A percentile compares a stretch with the other conserved stretches of the same genome.
These are phyloP conservation scores for Exserohilum turcica DNA, from an alignment of 2,329 filamentous ascomycete species.

Conservation along the genomic window DNA sequence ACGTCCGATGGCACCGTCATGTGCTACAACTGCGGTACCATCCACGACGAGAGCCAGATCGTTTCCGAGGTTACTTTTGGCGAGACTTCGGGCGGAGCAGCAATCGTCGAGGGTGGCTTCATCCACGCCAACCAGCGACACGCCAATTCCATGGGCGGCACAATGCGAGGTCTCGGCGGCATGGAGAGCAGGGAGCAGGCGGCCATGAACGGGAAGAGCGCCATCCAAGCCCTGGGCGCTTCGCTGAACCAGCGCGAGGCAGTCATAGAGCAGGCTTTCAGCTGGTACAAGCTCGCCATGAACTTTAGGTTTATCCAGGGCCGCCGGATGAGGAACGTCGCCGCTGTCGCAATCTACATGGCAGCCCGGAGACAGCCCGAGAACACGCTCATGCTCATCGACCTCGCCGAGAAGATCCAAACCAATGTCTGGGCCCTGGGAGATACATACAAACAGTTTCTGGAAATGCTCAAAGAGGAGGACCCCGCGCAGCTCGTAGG, in stretches of 20 bases:
- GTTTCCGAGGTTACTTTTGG: constrained; percentile 91
- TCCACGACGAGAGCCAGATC: constrained; percentile 85
- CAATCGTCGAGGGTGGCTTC: constrained; percentile 87
- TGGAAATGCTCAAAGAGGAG: constrained; percentile 69
- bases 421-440: constrained; percentile 94
- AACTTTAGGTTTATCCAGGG: constrained; percentile 68
- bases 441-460: constrained; percentile 82
- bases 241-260: constrained; percentile 46
- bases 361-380: constrained; percentile 79
- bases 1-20: constrained; percentile 24
- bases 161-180: constrained; percentile 54
- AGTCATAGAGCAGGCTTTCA: constrained; percentile 47
- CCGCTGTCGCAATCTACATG: constrained; percentile 88
- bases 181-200: constrained; percentile 66
- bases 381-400: constrained; percentile 91
- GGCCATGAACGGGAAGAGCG: constrained; percentile 60
- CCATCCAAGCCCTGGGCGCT: constrained; percentile 48
- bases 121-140: constrained; percentile 85
- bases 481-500: constrained; percentile 50
- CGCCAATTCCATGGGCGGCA: constrained; percentile 63
- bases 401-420: constrained; percentile 82
- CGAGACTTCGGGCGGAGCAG: constrained; percentile 82
- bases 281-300: constrained; percentile 56
- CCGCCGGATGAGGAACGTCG: constrained; percentile 81
- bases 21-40: constrained; percentile 82